A percentile compares a stretch with the other conserved stretches of the same genome.
Conservation (phyloP, 176 grass and related monocot species). For the Avena insularis region DNA sequence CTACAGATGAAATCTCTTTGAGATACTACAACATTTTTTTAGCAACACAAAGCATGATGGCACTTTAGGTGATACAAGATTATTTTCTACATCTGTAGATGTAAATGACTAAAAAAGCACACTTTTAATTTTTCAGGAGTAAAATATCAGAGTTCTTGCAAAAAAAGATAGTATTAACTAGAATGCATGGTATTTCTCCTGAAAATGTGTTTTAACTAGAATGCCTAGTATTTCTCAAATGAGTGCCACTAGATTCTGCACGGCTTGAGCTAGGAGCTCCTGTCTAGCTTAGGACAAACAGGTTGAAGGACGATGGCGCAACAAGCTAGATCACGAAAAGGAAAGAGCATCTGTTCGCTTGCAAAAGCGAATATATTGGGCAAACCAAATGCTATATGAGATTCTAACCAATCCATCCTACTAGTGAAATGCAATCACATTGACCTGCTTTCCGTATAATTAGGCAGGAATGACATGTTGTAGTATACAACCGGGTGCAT, state of each 20-base stretch:
- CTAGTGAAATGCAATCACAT: slow-evolving; percentile 7
- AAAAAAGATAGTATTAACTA: neutral
- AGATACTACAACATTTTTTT: neutral
- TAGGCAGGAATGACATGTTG: neutral
- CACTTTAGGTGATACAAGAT: neutral
- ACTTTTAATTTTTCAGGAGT: neutral
- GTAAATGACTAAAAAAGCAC: neutral
- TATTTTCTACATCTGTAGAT: neutral
- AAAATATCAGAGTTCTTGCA: neutral
- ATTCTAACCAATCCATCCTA: neutral
- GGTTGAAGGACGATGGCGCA: neutral
- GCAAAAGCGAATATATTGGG: neutral
- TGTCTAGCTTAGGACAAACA: neutral
- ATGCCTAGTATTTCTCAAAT: neutral
- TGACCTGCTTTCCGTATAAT: neutral
- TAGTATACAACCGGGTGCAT: neutral
- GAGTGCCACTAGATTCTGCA: neutral
- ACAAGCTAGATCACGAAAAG: slow-evolving; percentile 2
- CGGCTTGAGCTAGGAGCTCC: neutral
- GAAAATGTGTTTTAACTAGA: neutral
- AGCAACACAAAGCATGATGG: neutral
- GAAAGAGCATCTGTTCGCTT: neutral
- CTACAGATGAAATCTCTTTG: neutral
- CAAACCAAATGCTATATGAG: neutral
- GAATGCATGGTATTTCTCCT: neutral